Base-by-base conservation (phyloP, 257 asterid species). In the Solanum medicagineum region DNA sequence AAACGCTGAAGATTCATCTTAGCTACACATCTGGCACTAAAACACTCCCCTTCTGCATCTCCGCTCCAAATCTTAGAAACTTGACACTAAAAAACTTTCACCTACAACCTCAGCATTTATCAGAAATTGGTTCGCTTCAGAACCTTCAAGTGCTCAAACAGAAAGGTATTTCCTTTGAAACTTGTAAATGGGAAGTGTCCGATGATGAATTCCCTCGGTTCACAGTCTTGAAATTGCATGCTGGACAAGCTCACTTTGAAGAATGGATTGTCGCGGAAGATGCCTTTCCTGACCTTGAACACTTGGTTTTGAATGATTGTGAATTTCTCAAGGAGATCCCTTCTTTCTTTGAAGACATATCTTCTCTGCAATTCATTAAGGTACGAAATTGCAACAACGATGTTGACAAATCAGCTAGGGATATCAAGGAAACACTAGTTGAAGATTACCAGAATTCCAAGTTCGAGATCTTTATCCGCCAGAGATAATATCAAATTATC, bases 141-240 rank as follows among this genome's bases (percentile, higher is more conserved):
- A 42, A 68, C 16, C 75, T 86, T 24, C 66, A 81, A 81, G 87
- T 81, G 53, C 81, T 85, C 19, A 85, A 85, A 53, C n/a, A 69
- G 26, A 32, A 68, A 36, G 20, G 3, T 3, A 17, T 68, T 36
- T 3, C 8, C 7, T 68, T 68, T 68, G 10, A 68, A 7, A 17
- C 4, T 7, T 15, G 3, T 4, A 4, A 15, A 36, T 68, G 75
- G 75, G 16, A 68, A 68, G 75, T 68, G 24, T 5, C 24, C 24
- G 19, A 29, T 15, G 75, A 22, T 4, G 49, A 68, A 49, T 68
- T 68, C 75, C 49, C 22, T 32, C 49, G 6, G 19, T 49, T 68
- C 75, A 68, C 10, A 32, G 22, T 68, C 24, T 68, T 68, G 49
- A 68, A 68, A 32, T 16, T 68, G 32, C 14, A 68, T 7, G 19